Conservation (phyloP, 75 land plant genomes). For the Azolla pinnata region DNA sequence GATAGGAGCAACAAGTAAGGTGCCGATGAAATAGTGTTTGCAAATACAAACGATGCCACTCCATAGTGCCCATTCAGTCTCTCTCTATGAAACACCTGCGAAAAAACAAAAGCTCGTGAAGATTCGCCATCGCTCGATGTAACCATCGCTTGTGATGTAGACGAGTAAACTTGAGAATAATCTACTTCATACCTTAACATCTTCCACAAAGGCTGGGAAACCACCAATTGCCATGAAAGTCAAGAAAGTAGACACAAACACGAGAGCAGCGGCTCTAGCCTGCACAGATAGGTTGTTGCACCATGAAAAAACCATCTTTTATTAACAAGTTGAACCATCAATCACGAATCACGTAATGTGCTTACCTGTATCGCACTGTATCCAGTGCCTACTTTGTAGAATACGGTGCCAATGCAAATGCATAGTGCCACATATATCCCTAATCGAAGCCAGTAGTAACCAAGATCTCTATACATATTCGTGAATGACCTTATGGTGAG, state of each 20-base stretch:
- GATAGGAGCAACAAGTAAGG: slow-evolving; percentile 47
- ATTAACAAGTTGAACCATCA: too few relatives aligned
- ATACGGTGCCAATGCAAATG: slow-evolving; percentile 49
- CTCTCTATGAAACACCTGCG: slow-evolving; percentile 54
- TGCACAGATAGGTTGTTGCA: too few relatives aligned
- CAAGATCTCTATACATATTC: slow-evolving; percentile 69
- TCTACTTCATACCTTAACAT: slow-evolving; percentile 78
- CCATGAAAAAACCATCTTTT: too few relatives aligned
- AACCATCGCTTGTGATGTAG: too few relatives aligned
- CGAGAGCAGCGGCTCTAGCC: slow-evolving; percentile 49
- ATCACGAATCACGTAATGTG: too few relatives aligned
- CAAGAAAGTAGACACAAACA: slow-evolving; percentile 51
- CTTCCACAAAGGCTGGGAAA: slow-evolving; percentile 58
- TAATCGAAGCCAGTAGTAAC: slow-evolving; percentile 73
- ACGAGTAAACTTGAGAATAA: too few relatives aligned
- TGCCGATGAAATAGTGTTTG: slow-evolving; percentile 48
- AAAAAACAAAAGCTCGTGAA: too few relatives aligned
- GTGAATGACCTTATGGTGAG: slow-evolving; percentile 57
- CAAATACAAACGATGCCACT: slow-evolving; percentile 33
- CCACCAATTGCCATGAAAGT: slow-evolving; percentile 69
- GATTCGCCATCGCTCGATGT: too few relatives aligned
- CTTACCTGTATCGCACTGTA: slow-evolving; percentile 50
- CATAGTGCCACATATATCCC: slow-evolving; percentile 37
- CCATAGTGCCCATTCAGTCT: slow-evolving; percentile 74
- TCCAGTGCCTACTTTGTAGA: slow-evolving; percentile 32